These are phyloP conservation scores for Candida vaughaniae DNA, from an alignment of 805 yeast species.

Conservation along the genomic window DNA sequence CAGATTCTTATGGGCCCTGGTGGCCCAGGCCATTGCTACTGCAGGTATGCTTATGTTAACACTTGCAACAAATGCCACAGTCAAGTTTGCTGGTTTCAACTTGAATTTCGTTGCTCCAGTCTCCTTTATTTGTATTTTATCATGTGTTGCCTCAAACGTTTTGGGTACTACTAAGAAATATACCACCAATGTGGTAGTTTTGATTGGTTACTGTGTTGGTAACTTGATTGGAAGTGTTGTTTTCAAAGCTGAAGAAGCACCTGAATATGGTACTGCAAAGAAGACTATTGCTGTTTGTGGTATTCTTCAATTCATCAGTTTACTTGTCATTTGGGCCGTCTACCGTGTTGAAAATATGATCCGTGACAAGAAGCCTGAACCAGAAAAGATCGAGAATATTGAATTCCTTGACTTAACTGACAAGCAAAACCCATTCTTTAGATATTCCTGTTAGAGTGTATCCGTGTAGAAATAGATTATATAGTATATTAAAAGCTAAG, in stretches of 20 bases:
- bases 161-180: constrained; percentile 60
- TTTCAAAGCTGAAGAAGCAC: constrained; percentile 43
- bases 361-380: constrained; percentile 25
- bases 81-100: constrained; percentile 13
- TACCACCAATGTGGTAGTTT: constrained; percentile 42
- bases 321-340: constrained; percentile 24
- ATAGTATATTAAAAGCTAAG: too few relatives aligned
- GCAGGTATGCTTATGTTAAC: constrained; percentile 40
- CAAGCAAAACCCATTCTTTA: constrained; percentile 51
- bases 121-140: constrained; percentile 27
- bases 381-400: constrained; percentile 32
- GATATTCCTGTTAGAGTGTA: constrained; percentile 31
- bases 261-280: constrained; percentile 41
- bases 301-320: constrained; percentile 23
- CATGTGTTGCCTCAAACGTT: constrained; percentile 45
- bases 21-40: constrained; percentile 22
- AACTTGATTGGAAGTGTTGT: constrained; percentile 57
- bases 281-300: constrained; percentile 38
- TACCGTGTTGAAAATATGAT: constrained; percentile 36
- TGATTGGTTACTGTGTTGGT: constrained; percentile 54
- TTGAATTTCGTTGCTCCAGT: constrained; percentile 22
- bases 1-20: constrained; percentile 25
- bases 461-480: too few relatives aligned
- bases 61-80: constrained; percentile 30
- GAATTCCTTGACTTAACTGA: constrained; percentile 57